phyloP scores from a whole-genome alignment of 1,284 basidiomycete species.

The Leucoagaricus sp. region DNA sequence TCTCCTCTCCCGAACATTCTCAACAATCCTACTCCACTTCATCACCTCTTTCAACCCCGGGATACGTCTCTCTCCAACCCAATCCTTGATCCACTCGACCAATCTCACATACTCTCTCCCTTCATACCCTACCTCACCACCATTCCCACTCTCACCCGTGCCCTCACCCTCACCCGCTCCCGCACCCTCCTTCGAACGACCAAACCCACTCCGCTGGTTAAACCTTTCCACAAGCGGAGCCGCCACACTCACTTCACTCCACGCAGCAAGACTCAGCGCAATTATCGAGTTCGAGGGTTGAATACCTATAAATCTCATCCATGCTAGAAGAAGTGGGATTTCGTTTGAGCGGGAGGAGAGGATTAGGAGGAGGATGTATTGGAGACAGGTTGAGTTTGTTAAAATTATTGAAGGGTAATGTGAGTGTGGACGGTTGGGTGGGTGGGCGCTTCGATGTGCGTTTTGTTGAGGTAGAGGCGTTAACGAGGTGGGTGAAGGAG shows the following conservation, averaged over 20 bases:
- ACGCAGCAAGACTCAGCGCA: conserved; percentile 65
- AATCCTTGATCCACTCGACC: conserved; percentile 63
- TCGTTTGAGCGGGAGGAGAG: conserved; percentile 50
- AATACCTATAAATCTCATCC: conserved; percentile 71
- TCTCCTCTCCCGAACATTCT: conserved; percentile 57
- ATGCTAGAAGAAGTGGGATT: conserved; percentile 72
- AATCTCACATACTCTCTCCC: conserved; percentile 40
- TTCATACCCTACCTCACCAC: background rate
- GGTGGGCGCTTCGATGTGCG: conserved; percentile 12
- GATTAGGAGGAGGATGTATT: conserved; percentile 68
- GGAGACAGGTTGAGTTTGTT: conserved; percentile 47
- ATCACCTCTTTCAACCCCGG: conserved; percentile 44
- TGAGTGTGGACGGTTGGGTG: background rate
- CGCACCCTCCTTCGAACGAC: no score
- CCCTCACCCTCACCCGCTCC: no score
- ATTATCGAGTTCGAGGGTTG: conserved; percentile 57
- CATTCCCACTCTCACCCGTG: background rate
- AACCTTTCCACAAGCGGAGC: conserved; percentile 55
- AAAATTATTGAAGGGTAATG: conserved; percentile 15
- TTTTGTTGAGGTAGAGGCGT: conserved; percentile 9
- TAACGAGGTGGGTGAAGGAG: background rate
- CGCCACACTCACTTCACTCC: conserved; percentile 68
- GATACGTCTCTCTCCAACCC: conserved; percentile 58
- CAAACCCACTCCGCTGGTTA: conserved; percentile 21
- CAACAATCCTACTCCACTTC: conserved; percentile 42